A percentile compares a stretch with the other conserved stretches of the same genome.
These are phyloP conservation scores for Scortechinia acanthostroma DNA, from an alignment of 2,329 filamentous ascomycete genomes.

Conservation along the genomic window DNA sequence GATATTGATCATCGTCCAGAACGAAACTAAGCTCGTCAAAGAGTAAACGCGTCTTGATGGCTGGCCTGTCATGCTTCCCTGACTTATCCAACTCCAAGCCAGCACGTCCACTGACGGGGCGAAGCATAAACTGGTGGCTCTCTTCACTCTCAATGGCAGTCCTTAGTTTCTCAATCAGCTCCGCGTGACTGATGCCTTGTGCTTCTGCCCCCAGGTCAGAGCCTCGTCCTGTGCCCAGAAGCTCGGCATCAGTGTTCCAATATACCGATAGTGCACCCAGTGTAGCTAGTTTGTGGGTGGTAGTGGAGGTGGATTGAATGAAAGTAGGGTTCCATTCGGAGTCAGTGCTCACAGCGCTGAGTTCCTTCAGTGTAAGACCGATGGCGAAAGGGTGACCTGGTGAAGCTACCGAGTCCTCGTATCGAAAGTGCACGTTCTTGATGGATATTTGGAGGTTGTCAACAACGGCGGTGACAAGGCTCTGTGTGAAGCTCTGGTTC, in stretches of 20 bases:
- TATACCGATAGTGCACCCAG: conserved; percentile 87
- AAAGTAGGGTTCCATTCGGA: conserved; percentile 92
- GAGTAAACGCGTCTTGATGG: conserved; percentile 81
- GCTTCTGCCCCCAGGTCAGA: conserved; percentile 41
- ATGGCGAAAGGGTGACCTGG: conserved; percentile 92
- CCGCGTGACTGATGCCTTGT: conserved; percentile 54
- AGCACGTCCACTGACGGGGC: conserved; percentile 88
- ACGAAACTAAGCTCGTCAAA: conserved; percentile 98
- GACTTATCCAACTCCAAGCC: conserved; percentile 94
- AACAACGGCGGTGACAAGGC: conserved; percentile 89
- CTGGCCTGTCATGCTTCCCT: conserved; percentile 69
- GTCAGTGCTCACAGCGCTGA: conserved; percentile 94
- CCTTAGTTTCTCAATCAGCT: conserved; percentile 72
- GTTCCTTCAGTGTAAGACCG: conserved; percentile 85
- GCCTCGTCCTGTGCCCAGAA: conserved; percentile 77
- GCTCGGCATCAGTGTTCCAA: conserved; percentile 89
- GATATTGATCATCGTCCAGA: conserved; percentile 95
- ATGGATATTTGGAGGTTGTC: conserved; percentile 96
- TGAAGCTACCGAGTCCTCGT: conserved; percentile 93
- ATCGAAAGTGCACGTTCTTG: conserved; percentile 97
- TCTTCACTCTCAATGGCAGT: conserved; percentile 72
- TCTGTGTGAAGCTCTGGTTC: conserved; percentile 95
- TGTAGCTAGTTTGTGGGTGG: conserved; percentile 88
- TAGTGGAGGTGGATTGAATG: conserved; percentile 76
- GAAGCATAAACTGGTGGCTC: conserved; percentile 81